Base-by-base conservation (phyloP, 805 yeast genomes). In the Candida pseudoglaebosa region DNA sequence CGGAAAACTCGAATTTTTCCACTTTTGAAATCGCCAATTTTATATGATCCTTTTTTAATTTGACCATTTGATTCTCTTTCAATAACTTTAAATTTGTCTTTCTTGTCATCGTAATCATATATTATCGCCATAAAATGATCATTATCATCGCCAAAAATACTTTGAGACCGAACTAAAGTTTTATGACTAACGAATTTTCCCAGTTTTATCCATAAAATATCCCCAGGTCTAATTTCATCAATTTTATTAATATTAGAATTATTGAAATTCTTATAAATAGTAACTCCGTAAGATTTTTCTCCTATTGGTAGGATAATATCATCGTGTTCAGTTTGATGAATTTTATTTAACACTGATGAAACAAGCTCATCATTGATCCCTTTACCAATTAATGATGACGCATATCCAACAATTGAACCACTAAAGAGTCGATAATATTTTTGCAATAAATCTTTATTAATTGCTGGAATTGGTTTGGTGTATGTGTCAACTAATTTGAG, bases 1-100 rank as follows among this genome's bases (percentile, higher is more conserved):
- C 98, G 77, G 61, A 81, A 93, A 3, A 90, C 85, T 46, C 85
- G 75, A 9, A 91, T 65, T 49, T 78, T 80, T 4, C 99, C 99
- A 42, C 78, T 67, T 54, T 77, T 81, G 75, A 91, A 72, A 42
- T 87, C 95, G 2, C 75, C 66, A 3, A 90, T 57, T 50, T 78
- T 79, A 57, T 83, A 84, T 31, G 84, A 73, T 32, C 78, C 80
- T 41, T 73, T 75, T 42, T 67, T 74, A 28, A 84, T 70, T 37
- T 70, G 72, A 1, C 83, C 82, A 24, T 60, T 52, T 4, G 56
- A 42, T 24, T 71, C 74, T 40, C 67, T 69, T 50, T 82, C 90
- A 45, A 82, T 65, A 4, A 84, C 95, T 54, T 75, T 77, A 47
- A 84, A 68, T 53, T 83, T 84, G 34, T 71, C 73, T 69, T 89